These are phyloP conservation scores for Pseudotsuga menziesii DNA, from an alignment of 75 land plant genomes.

Conservation along the genomic window DNA sequence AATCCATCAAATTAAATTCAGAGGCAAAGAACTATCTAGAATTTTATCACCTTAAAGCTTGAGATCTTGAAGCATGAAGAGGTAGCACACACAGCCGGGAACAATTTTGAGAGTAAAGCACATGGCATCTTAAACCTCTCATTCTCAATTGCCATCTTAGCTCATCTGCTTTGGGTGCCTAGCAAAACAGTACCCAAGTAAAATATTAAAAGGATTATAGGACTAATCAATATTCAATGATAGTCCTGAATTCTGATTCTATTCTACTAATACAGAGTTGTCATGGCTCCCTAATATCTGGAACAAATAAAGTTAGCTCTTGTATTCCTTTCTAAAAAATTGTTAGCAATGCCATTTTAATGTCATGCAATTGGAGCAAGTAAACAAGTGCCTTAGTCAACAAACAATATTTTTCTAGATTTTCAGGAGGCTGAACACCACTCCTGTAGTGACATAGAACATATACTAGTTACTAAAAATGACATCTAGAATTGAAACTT, in stretches of 20 bases:
- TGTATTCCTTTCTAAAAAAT: not conserved
- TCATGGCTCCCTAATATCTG: not conserved
- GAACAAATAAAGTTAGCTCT: not conserved
- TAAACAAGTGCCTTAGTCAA: not conserved
- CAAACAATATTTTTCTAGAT: not conserved
- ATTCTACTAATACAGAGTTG: not conserved
- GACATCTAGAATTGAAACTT: not conserved
- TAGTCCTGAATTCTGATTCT: not conserved
- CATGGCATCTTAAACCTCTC: too few species aligned
- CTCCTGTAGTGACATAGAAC: not conserved
- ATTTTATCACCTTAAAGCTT: too few species aligned
- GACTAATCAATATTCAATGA: not conserved
- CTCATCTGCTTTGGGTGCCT: too few species aligned
- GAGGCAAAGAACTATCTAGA: too few species aligned
- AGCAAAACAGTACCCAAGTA: too few species aligned
- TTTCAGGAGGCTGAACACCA: not conserved
- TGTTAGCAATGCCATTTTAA: not conserved
- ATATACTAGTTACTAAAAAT: too few species aligned
- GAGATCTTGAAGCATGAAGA: too few species aligned
- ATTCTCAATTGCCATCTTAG: too few species aligned
- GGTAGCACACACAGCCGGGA: too few species aligned
- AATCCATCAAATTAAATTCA: too few species aligned
- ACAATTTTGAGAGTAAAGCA: too few species aligned
- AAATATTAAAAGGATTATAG: constrained; percentile 1
- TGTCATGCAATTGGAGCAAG: not conserved